These are phyloP conservation scores for Candida coquimbonensis DNA, from an alignment of 805 yeast genomes.

Conservation along the genomic window DNA sequence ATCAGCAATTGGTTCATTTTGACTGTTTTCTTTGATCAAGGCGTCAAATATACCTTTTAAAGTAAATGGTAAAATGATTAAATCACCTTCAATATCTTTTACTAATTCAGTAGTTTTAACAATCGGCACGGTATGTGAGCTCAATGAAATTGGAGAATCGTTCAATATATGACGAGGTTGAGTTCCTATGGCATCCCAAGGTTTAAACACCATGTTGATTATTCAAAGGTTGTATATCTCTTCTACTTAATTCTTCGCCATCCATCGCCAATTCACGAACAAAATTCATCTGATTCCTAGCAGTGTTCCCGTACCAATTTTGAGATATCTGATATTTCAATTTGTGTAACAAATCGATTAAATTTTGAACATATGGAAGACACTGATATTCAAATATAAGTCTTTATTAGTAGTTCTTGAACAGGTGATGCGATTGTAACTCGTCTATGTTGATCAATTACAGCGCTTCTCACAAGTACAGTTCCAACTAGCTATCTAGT, in stretches of 20 bases:
- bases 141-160: conserved; percentile 1
- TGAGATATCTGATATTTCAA: too few species aligned
- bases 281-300: not conserved
- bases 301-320: too few species aligned
- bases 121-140: not conserved
- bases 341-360: too few species aligned
- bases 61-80: conserved; percentile 3
- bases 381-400: too few species aligned
- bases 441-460: too few species aligned
- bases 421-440: too few species aligned
- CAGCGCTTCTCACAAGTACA: too few species aligned
- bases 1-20: not conserved
- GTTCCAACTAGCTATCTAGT: too few species aligned
- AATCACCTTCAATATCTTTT: not conserved
- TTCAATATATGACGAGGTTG: conserved; percentile 7
- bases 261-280: not conserved
- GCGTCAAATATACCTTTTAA: conserved; percentile 1
- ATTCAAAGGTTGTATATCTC: not conserved
- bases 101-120: not conserved
- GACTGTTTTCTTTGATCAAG: not conserved
- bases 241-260: not conserved
- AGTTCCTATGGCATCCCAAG: conserved; percentile 7
- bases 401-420: too few species aligned
- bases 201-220: conserved; percentile 4
- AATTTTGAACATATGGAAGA: too few species aligned